Conservation (phyloP, 169 alveolate genomes). For the Gregarina niphandrodes region DNA sequence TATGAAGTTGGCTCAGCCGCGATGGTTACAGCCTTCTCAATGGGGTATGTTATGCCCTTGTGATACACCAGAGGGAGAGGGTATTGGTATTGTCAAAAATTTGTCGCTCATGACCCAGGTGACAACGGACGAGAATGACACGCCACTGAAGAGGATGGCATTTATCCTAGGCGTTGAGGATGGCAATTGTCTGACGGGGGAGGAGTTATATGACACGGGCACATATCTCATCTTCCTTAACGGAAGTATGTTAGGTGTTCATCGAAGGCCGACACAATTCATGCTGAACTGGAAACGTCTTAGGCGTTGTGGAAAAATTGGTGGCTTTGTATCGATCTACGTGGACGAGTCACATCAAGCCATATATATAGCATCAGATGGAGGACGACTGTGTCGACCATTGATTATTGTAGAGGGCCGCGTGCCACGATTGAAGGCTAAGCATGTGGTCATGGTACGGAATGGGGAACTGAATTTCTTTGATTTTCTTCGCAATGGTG, state of each 20-base stretch:
- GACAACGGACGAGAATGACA: constrained; percentile 75
- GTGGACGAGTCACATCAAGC: constrained; percentile 62
- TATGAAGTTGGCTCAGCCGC: constrained; percentile 82
- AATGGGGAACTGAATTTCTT: constrained; percentile 49
- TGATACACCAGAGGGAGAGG: constrained; percentile 99
- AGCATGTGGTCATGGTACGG: constrained; percentile 32
- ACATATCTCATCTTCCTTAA: constrained; percentile 68
- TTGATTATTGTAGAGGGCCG: constrained; percentile 83
- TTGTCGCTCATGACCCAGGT: constrained; percentile 88
- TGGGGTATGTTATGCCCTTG: constrained; percentile 99
- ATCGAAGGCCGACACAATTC: constrained; percentile 51
- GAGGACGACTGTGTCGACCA: constrained; percentile 95
- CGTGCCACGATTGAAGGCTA: constrained; percentile 28
- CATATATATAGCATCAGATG: constrained; percentile 88
- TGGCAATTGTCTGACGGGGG: constrained; percentile 34
- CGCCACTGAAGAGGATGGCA: constrained; percentile 31
- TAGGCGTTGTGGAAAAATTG: constrained; percentile 78
- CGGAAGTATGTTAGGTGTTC: constrained; percentile 80
- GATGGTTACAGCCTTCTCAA: constrained; percentile 93
- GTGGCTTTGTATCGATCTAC: constrained; percentile 81
- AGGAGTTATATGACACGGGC: constrained; percentile 30
- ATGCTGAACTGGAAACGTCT: constrained; percentile 58
- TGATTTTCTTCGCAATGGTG: constrained; percentile 59
- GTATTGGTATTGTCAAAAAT: constrained; percentile 93
- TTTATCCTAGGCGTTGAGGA: constrained; percentile 60